Evolutionary conservation across 1,284 basidiomycete genomes (phyloP), one percentile per base, ranked within the genome.

Genomic region (Ganoderma lingzhi): DNA sequence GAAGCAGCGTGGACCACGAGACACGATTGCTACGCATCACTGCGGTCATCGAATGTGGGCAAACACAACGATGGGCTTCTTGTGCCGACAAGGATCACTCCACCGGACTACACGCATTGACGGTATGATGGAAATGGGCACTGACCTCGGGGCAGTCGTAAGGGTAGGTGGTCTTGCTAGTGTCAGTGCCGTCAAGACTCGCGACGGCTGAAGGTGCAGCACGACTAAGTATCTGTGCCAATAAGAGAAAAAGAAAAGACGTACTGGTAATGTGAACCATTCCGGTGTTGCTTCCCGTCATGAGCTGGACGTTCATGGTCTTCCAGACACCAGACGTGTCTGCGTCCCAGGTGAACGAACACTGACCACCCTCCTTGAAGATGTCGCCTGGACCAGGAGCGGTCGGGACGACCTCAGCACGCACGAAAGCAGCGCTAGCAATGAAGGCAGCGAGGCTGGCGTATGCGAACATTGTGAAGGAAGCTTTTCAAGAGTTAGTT

Each of bases 211-310:
- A n/a, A 39, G 44, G 48, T 28, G 23, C 8, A 23, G 10, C 23
- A n/a, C 41, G 65, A n/a, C 55, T 35, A 41, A 9, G n/a, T 17
- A 2, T 51, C 9, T 67, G 17, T n/a, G 17, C 30, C 37, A 9
- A 53, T n/a, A 30, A 9, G 59, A n/a, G 15, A 66, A 64, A 19
- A 10, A 6, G 9, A 42, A 42, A 65, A 63, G 12, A 84, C 89
- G 70, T 73, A 93, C 93, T 88, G 3, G 87, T 88, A 67, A 95
- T 76, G 74, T 86, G 86, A 63, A 88, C 79, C 93, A 96, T 96
- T 61, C 84, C 74, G 45, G 84, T 79, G 81, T 96, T 96, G 74
- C 84, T 79, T 6, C 94, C 94, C 0, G 91, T 91, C 92, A 94
- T 95, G 73, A 96, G 86, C 79, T 94, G 84, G 67, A 95, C 91